These are phyloP conservation scores for Kokia cookei DNA, from an alignment of 441 rosid genomes.

Conservation along the genomic window DNA sequence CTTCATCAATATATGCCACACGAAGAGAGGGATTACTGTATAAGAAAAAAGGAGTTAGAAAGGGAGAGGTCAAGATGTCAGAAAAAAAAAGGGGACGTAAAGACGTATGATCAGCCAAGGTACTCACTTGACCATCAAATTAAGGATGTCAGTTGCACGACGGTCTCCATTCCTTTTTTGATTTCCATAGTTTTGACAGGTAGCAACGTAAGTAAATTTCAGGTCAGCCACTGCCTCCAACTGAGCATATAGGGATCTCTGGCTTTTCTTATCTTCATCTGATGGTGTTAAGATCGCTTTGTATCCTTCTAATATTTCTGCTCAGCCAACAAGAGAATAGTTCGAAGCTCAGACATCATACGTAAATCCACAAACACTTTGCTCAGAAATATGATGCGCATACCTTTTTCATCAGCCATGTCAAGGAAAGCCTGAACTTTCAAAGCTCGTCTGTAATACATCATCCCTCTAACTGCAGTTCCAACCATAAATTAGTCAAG, in stretches of 20 bases:
- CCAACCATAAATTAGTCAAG: conserved; percentile 3
- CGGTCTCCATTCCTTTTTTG: conserved; percentile 95
- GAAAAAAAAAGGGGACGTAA: neutral
- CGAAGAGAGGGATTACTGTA: conserved; percentile 90
- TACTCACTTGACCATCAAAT: conserved; percentile 97
- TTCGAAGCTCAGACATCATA: too few species aligned
- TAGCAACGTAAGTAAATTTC: conserved; percentile 95
- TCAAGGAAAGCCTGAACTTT: conserved; percentile 99
- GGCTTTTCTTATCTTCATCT: conserved; percentile 89
- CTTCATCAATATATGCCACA: conserved; percentile 95
- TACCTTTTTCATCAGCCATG: conserved; percentile 47
- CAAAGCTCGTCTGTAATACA: conserved; percentile 95
- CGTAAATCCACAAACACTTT: too few species aligned
- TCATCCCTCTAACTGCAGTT: conserved; percentile 94
- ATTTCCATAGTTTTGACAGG: conserved; percentile 94
- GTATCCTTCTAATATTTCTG: conserved; percentile 97
- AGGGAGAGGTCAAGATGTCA: neutral
- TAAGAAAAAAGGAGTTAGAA: conserved; percentile 16
- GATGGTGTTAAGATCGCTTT: conserved; percentile 75
- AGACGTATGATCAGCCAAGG: conserved; percentile 1
- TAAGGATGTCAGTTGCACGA: conserved; percentile 91
- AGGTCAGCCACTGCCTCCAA: conserved; percentile 96
- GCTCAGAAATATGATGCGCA: too few species aligned
- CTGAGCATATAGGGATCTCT: conserved; percentile 74
- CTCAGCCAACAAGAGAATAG: conserved; percentile 6